These are phyloP conservation scores for Amaranthus tricolor DNA, from an alignment of 179 eudicot genomes.

Conservation along the genomic window DNA sequence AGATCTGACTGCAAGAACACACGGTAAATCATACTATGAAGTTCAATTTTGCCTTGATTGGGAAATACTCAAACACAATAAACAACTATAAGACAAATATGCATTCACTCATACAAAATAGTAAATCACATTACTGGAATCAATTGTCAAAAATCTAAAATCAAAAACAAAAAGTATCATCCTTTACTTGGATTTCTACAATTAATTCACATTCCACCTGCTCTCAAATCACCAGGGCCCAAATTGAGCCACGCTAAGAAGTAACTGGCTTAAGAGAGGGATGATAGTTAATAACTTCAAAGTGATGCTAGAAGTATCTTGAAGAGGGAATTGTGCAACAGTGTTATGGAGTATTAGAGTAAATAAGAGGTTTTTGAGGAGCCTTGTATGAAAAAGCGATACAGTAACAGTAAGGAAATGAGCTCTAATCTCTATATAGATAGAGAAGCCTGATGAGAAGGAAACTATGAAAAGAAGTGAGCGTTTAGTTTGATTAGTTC, in stretches of 20 bases:
- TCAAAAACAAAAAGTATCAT: neutral
- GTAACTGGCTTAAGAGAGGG: too few species aligned
- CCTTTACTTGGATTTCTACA: neutral
- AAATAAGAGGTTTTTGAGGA: too few species aligned
- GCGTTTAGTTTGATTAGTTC: too few species aligned
- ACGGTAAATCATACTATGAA: neutral
- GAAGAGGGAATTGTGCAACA: too few species aligned
- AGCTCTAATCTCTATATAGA: too few species aligned
- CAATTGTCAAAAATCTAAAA: neutral
- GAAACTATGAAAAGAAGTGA: too few species aligned
- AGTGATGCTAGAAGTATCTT: constrained; percentile 1
- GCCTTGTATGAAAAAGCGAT: too few species aligned
- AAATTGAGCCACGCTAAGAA: too few species aligned
- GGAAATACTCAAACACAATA: neutral
- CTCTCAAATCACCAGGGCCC: neutral
- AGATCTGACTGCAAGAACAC: constrained; percentile 72
- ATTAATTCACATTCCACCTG: neutral
- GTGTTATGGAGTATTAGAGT: too few species aligned
- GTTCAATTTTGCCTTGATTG: neutral
- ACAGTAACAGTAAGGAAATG: too few species aligned
- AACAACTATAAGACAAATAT: neutral
- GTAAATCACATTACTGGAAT: neutral
- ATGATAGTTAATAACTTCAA: neutral
- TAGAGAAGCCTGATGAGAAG: too few species aligned
- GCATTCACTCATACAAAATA: neutral